Percentiles rank a stretch among this genome's conserved stretches.
Evolutionary conservation across 176 grass and related monocot species (phyloP).

Genomic region (Eleusine indica): DNA sequence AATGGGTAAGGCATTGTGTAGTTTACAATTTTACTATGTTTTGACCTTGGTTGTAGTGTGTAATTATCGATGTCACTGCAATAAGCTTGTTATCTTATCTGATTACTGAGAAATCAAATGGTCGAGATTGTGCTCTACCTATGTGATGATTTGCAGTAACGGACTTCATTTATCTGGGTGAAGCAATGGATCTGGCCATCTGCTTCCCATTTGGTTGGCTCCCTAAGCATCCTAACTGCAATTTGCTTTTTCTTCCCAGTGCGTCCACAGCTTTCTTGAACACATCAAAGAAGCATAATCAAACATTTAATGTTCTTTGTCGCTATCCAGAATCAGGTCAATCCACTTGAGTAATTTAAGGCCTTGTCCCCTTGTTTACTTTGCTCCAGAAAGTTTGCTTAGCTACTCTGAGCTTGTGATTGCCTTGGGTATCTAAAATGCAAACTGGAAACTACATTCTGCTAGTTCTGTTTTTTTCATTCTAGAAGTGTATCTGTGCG

Average conservation of each 20-base stretch:
- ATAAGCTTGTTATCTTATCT: slow-evolving; percentile 12
- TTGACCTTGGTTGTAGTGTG: slow-evolving; percentile 30
- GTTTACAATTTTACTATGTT: slow-evolving; percentile 26
- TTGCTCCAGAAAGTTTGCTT: neutral
- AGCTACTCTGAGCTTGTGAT: neutral
- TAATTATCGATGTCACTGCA: slow-evolving; percentile 12
- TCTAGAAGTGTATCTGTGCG: neutral
- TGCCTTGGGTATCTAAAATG: neutral
- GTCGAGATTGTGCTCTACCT: neutral
- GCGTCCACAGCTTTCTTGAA: slow-evolving; percentile 8
- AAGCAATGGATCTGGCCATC: neutral
- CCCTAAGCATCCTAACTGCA: neutral
- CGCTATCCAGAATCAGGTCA: neutral
- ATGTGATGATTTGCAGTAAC: neutral
- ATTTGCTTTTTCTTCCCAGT: neutral
- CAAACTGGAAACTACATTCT: neutral
- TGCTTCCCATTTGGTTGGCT: slow-evolving; percentile 13
- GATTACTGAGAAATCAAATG: slow-evolving; percentile 4
- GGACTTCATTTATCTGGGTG: neutral
- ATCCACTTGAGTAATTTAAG: neutral
- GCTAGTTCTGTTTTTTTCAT: neutral
- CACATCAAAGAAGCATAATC: neutral
- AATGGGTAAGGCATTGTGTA: neutral
- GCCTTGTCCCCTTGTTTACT: neutral
- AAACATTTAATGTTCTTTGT: slow-evolving; percentile 1